Evolutionary conservation across 1,284 basidiomycete species (phyloP), one percentile per base, ranked within the genome.

Genomic region (Xerocomus cyaneibrunnescens): DNA sequence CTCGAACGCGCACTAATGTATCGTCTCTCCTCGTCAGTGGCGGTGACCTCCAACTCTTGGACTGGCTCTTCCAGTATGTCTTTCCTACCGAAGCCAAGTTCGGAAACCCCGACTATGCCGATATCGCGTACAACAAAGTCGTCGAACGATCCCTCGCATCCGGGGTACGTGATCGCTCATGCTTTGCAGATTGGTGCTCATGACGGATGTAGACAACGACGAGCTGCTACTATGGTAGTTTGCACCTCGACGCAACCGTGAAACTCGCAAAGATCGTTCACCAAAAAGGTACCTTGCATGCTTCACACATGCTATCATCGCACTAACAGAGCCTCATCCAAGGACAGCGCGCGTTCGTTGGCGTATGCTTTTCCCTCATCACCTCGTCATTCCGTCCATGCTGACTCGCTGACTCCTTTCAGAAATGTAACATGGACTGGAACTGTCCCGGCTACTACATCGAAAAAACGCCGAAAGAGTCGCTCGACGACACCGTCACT

Each of bases 381-480:
- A 21, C 28, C 10, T 41, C 12, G 9, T 13, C 19, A 16, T 37
- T 22, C 37, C 13, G 30, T 34, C 19, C 17, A 27, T 19, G 27
- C n/a, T n/a, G 13, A 30, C n/a, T n/a, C 27, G 13, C 43, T 65
- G 14, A 52, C 12, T 19, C 19, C 7, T 43, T 5, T 22, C 61
- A 90, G 87, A 90, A 95, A 85, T 97, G 94, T 69, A 94, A 93
- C 73, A 97, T 98, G 92, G 83, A 97, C 73, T 78, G 27, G 43
- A 78, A 94, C 62, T 79, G 76, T 37, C 85, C 90, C 0, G 67
- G 74, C 2, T 73, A 81, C 64, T 97, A 96, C 72, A 72, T 85
- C 56, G 93, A 97, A 67, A 61, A 74, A 3, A 83, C 81, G 1
- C 66, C 75, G 21, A 71, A 77, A 27, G 66, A 66, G 3, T 90